A percentile compares a stretch with the other conserved stretches of the same genome.
phyloP scores from a whole-genome alignment of 306 rosid genomes.

The Cucurbita moschata region DNA sequence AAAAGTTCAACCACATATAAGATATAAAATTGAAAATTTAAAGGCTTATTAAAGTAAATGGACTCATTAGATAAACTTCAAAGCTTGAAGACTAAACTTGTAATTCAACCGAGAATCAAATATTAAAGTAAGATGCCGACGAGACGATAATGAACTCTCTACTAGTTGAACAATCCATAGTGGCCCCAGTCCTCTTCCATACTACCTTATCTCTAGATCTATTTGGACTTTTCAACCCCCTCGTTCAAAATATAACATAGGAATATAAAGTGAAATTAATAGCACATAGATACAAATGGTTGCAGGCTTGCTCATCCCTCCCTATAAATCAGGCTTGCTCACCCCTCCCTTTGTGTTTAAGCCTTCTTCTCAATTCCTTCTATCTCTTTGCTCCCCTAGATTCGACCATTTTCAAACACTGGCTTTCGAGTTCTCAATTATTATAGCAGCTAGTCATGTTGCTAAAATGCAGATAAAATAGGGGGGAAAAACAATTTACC shows the following conservation, averaged over 20 bases:
- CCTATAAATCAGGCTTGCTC: not conserved
- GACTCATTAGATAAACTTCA: not conserved
- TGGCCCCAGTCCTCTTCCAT: not conserved
- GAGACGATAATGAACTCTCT: not conserved
- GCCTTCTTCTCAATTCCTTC: not conserved
- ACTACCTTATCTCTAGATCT: not conserved
- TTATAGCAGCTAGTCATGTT: not conserved
- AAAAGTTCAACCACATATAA: too few relatives aligned
- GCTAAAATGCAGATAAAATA: not conserved
- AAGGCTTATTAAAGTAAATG: not conserved
- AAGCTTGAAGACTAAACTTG: not conserved
- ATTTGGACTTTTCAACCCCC: not conserved
- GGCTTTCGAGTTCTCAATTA: not conserved
- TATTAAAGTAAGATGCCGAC: not conserved
- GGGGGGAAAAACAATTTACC: not conserved
- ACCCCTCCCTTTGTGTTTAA: too few relatives aligned
- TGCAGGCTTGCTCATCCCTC: too few relatives aligned
- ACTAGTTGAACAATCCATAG: not conserved
- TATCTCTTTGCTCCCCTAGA: not conserved
- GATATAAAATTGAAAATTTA: not conserved
- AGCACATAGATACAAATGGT: not conserved
- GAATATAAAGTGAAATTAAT: not conserved
- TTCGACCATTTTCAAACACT: not conserved
- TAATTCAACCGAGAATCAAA: too few relatives aligned
- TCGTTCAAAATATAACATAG: not conserved